These are phyloP conservation scores for Sphagnum magellanicum DNA, from an alignment of 228 moss, liverwort and hornwort genomes.

Conservation along the genomic window DNA sequence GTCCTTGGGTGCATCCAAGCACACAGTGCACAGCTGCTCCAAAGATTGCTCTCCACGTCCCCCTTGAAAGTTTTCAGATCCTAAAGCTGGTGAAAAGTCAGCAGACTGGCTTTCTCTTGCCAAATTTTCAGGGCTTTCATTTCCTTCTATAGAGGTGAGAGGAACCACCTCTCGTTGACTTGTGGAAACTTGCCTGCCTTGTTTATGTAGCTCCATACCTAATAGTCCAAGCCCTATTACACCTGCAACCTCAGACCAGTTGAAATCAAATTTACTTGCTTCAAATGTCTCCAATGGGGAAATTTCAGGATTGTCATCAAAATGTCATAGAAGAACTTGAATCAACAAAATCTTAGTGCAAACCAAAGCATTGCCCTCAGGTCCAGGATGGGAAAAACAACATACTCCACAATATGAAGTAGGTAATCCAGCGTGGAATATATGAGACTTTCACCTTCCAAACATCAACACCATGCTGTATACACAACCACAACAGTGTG, in stretches of 20 bases:
- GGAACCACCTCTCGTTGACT: slow-evolving; percentile 3
- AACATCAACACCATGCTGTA: slow-evolving; percentile 24
- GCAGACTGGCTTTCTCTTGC: not conserved
- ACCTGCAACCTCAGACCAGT: slow-evolving; percentile 11
- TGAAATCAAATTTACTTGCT: too few relatives aligned
- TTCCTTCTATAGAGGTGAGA: not conserved
- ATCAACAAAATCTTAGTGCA: too few relatives aligned
- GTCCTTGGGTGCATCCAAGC: slow-evolving; percentile 44
- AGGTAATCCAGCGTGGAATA: slow-evolving; percentile 36
- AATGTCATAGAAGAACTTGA: too few relatives aligned
- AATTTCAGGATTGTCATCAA: too few relatives aligned
- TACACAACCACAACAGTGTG: too few relatives aligned
- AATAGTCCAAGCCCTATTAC: slow-evolving; percentile 25
- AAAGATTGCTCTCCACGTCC: not conserved
- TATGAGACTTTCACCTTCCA: slow-evolving; percentile 37
- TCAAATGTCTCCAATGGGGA: too few relatives aligned
- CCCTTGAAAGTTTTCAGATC: not conserved
- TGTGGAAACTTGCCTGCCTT: slow-evolving; percentile 2
- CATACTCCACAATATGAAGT: slow-evolving; percentile 36
- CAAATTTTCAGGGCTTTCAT: not conserved
- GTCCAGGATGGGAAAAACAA: not conserved
- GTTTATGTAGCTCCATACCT: slow-evolving; percentile 24
- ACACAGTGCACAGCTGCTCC: slow-evolving; percentile 38
- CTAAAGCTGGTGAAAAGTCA: too few relatives aligned
- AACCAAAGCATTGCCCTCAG: too few relatives aligned